These are phyloP conservation scores for Cardamine occulta DNA, from an alignment of 345 rosid genomes.

Conservation along the genomic window DNA sequence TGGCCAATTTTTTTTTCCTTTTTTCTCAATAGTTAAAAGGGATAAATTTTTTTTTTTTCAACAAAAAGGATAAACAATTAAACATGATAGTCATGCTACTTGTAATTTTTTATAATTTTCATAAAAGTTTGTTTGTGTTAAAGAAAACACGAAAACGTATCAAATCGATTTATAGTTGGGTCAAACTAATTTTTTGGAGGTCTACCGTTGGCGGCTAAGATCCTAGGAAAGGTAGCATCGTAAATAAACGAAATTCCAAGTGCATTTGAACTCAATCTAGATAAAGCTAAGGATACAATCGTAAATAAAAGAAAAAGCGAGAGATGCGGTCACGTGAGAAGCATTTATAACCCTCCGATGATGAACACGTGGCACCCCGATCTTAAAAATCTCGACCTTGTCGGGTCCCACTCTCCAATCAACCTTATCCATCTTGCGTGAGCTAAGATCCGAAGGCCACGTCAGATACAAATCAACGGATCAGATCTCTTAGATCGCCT, in stretches of 20 bases:
- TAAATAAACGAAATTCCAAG: constrained; percentile 25
- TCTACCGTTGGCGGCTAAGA: constrained; percentile 41
- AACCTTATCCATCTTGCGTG: constrained; percentile 60
- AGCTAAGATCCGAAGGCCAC: constrained; percentile 50
- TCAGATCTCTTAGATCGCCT: constrained; percentile 34
- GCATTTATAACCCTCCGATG: constrained; percentile 35
- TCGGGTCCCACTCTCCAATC: constrained; percentile 51
- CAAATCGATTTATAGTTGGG: background rate
- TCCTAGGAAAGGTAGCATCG: background rate
- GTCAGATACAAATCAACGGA: constrained; percentile 49
- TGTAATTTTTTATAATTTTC: background rate
- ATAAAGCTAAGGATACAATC: constrained; percentile 33
- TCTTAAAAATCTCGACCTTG: constrained; percentile 26
- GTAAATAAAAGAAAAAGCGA: constrained; percentile 23
- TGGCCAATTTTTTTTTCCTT: too few relatives aligned
- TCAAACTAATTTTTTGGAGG: background rate
- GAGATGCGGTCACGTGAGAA: constrained; percentile 45
- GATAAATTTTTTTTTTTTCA: too few relatives aligned
- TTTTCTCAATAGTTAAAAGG: background rate
- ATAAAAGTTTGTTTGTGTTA: background rate
- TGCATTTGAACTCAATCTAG: background rate
- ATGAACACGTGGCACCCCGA: constrained; percentile 37
- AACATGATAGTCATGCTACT: too few relatives aligned
- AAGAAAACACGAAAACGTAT: background rate
- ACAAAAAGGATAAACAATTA: too few relatives aligned